Conservation (phyloP, 2,329 filamentous ascomycete genomes). For the Verticillium tricorpus region DNA sequence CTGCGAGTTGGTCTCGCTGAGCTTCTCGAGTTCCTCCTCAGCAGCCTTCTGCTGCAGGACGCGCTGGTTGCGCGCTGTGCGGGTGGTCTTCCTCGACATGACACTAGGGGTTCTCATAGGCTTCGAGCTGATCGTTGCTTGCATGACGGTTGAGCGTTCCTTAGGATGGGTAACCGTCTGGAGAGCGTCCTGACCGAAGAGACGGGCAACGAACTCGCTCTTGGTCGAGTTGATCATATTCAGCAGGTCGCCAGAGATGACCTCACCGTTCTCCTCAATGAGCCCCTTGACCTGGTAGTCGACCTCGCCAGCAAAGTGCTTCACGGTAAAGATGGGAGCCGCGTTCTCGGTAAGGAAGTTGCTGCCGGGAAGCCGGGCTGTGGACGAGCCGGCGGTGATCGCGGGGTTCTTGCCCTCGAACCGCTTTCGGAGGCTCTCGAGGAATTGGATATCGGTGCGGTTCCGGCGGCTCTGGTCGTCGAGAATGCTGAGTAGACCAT, state of each 20-base stretch:
- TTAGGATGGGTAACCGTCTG: conserved; percentile 91
- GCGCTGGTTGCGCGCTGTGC: conserved; percentile 25
- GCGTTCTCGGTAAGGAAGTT: conserved; percentile 85
- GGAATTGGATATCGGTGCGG: conserved; percentile 80
- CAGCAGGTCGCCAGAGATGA: conserved; percentile 93
- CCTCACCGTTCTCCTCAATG: conserved; percentile 92
- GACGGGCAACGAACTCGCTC: conserved; percentile 80
- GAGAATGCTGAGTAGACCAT: conserved; percentile 87
- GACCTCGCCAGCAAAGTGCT: conserved; percentile 94
- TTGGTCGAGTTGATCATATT: conserved; percentile 86
- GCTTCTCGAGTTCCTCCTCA: conserved; percentile 41
- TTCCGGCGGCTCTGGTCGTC: conserved; percentile 93
- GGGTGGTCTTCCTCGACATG: conserved; percentile 69
- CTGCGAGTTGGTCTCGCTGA: conserved; percentile 43
- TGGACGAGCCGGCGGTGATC: conserved; percentile 73
- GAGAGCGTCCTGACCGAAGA: conserved; percentile 94
- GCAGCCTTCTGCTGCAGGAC: conserved; percentile 36
- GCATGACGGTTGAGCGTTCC: conserved; percentile 86
- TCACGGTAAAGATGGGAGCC: conserved; percentile 79
- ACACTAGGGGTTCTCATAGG: conserved; percentile 90
- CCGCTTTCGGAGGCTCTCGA: conserved; percentile 86
- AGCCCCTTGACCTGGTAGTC: conserved; percentile 86
- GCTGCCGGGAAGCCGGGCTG: conserved; percentile 74
- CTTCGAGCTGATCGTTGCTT: conserved; percentile 94
- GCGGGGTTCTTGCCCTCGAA: conserved; percentile 94